phyloP scores from a whole-genome alignment of 495 filamentous ascomycete genomes.

The Endocarpon pusillum region DNA sequence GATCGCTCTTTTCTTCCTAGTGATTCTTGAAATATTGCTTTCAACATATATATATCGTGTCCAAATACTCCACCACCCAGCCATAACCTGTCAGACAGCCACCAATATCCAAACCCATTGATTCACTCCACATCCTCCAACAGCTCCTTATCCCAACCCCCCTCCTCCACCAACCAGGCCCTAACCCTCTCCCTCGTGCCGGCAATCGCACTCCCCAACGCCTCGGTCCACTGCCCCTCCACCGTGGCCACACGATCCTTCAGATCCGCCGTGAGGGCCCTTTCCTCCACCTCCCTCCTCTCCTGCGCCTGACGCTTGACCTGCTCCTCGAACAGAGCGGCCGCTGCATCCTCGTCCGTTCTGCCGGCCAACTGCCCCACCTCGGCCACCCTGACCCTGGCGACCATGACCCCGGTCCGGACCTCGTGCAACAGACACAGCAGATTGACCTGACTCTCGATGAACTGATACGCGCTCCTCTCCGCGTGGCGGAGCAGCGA shows the following conservation, averaged over 20 bases:
- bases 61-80: too few relatives aligned
- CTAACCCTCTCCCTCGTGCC: slow-evolving; percentile 38
- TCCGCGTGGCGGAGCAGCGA: slow-evolving; percentile 69
- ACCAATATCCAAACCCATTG: too few relatives aligned
- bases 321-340: too few relatives aligned
- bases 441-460: slow-evolving; percentile 84
- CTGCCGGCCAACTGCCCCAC: slow-evolving; percentile 41
- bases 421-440: slow-evolving; percentile 91
- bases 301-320: slow-evolving; percentile 39
- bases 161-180: slow-evolving; percentile 45
- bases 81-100: too few relatives aligned
- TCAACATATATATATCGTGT: too few relatives aligned
- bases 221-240: slow-evolving; percentile 72
- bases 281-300: slow-evolving; percentile 46
- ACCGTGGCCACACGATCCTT: slow-evolving; percentile 82
- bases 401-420: slow-evolving; percentile 55
- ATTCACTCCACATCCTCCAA: too few relatives aligned
- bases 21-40: too few relatives aligned
- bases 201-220: slow-evolving; percentile 41
- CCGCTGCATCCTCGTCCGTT: slow-evolving; percentile 26
- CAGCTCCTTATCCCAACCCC: slow-evolving; percentile 57
- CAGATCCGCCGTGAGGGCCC: slow-evolving; percentile 59
- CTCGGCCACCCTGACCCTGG: slow-evolving; percentile 35
- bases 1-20: too few relatives aligned
- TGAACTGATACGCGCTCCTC: slow-evolving; percentile 87